phyloP scores from a whole-genome alignment of 225 moss, liverwort and hornwort genomes.

The Antitrichia curtipendula region DNA sequence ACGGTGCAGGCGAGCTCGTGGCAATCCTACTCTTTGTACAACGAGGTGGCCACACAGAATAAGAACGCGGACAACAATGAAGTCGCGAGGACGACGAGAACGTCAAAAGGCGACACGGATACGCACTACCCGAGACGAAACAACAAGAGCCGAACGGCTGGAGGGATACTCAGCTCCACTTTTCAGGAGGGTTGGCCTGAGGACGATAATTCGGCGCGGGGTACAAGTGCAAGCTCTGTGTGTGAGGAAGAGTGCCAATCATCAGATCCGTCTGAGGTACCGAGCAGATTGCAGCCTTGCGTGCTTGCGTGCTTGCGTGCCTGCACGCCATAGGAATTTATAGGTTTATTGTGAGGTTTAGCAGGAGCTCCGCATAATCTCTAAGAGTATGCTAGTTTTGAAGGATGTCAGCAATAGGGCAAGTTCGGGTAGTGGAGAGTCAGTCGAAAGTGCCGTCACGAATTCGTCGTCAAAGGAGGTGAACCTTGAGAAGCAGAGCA shows the following conservation, averaged over 20 bases:
- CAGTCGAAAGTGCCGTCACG: background rate
- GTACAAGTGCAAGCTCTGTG: background rate
- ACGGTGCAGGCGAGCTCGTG: slow-evolving; percentile 8
- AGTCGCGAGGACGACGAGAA: background rate
- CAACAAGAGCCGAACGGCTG: background rate
- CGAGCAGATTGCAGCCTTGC: background rate
- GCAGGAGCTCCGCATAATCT: background rate
- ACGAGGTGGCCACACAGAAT: background rate
- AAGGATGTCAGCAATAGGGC: slow-evolving; percentile 45
- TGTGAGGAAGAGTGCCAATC: slow-evolving; percentile 2
- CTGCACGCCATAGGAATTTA: background rate
- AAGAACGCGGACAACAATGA: background rate
- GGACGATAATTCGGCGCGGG: background rate
- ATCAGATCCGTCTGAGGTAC: slow-evolving; percentile 12
- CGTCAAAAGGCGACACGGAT: background rate
- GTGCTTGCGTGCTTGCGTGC: background rate
- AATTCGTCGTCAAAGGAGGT: background rate
- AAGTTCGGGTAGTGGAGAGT: slow-evolving; percentile 25
- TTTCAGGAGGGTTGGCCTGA: background rate
- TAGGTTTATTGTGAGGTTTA: background rate
- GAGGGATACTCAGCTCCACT: background rate
- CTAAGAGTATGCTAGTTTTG: slow-evolving; percentile 25
- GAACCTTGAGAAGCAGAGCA: slow-evolving; percentile 1
- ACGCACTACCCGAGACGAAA: background rate
- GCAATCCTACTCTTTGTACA: slow-evolving; percentile 5